A percentile compares a stretch with the other conserved stretches of the same genome.
These are phyloP conservation scores for Trametes sp. DNA, from an alignment of 1,284 basidiomycete genomes.

Conservation along the genomic window DNA sequence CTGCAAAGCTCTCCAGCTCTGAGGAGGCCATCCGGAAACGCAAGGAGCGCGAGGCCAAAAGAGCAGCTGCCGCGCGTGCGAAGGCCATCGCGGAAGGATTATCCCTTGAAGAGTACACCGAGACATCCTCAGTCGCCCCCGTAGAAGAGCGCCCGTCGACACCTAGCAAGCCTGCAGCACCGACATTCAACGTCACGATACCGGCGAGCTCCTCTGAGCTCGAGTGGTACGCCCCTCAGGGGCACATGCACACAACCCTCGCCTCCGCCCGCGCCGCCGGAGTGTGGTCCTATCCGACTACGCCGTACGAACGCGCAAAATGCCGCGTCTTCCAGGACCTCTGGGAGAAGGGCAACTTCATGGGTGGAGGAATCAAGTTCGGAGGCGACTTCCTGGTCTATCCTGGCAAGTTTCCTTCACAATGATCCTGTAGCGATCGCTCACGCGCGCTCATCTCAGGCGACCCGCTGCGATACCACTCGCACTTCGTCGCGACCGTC, in stretches of 20 bases:
- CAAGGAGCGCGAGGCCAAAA: conserved; percentile 70
- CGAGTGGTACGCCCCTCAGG: conserved; percentile 64
- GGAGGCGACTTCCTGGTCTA: conserved; percentile 97
- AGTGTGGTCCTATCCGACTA: conserved; percentile 81
- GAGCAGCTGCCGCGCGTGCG: conserved; percentile 48
- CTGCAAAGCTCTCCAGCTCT: conserved; percentile 57
- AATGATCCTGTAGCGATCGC: not conserved
- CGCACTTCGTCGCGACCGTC: conserved; percentile 92
- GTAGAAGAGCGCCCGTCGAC: conserved; percentile 34
- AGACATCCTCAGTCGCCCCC: conserved; percentile 21
- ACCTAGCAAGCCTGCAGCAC: conserved; percentile 31
- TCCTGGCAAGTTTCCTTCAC: conserved; percentile 69
- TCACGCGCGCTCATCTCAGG: conserved; percentile 56
- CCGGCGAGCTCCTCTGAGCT: conserved; percentile 66
- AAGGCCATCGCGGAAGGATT: conserved; percentile 41
- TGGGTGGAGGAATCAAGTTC: conserved; percentile 91
- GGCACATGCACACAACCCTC: conserved; percentile 60
- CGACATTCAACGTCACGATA: conserved; percentile 63
- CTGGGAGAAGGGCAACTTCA: conserved; percentile 83
- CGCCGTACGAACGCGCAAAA: conserved; percentile 69
- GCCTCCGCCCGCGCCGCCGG: conserved; percentile 68
- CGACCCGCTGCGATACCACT: conserved; percentile 96
- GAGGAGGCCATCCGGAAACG: conserved; percentile 74
- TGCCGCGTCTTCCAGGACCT: conserved; percentile 84
- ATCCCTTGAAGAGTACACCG: conserved; percentile 15